phyloP scores from a whole-genome alignment of 2,329 filamentous ascomycete species.

The Blastomyces parvus region DNA sequence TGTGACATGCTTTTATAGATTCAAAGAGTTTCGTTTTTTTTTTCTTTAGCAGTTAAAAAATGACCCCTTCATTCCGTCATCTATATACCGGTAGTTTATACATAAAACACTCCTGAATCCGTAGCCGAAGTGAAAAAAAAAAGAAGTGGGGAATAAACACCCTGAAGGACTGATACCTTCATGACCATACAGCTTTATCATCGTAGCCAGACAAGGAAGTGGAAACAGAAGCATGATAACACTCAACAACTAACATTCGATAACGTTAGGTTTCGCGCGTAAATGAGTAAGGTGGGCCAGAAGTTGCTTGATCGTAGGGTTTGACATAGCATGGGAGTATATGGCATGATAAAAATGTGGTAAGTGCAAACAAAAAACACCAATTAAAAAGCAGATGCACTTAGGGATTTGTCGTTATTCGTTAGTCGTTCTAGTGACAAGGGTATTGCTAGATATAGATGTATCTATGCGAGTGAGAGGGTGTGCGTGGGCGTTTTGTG shows the following conservation, averaged over 20 bases:
- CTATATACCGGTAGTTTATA: neutral
- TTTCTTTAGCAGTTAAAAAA: neutral
- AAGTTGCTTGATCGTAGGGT: neutral
- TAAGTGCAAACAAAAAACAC: neutral
- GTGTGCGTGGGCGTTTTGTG: neutral
- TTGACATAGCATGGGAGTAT: neutral
- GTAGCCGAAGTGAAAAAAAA: no score
- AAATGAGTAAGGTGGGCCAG: no score
- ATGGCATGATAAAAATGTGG: neutral
- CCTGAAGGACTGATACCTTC: neutral
- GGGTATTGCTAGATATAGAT: neutral
- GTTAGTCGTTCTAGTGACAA: neutral
- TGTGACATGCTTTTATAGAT: slow-evolving; percentile 15
- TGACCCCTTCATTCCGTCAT: neutral
- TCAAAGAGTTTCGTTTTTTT: slow-evolving; percentile 14
- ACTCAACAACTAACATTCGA: neutral
- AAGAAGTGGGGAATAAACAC: neutral
- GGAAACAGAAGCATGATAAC: neutral
- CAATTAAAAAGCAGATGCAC: neutral
- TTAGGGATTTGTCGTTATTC: neutral
- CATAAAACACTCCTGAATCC: neutral
- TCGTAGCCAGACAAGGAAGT: no score
- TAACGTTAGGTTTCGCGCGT: no score
- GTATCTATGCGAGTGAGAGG: neutral
- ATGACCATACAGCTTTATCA: neutral